Evolutionary conservation across 202 grass and related monocot genomes (phyloP), one percentile per base, ranked within the genome.

Genomic region (Setaria italica): DNA sequence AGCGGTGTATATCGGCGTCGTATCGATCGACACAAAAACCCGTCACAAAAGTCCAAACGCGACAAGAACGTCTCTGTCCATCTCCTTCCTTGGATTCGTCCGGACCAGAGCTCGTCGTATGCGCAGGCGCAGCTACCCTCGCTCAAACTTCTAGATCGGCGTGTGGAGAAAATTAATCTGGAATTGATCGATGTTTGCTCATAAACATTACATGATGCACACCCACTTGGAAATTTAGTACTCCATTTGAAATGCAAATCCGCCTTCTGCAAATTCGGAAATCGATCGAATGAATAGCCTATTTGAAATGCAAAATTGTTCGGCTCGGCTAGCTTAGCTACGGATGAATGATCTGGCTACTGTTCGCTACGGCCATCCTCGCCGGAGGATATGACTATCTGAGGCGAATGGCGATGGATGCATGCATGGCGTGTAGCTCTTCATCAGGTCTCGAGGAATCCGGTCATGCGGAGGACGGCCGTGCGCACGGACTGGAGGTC

Each of bases 381-480:
- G 33, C 33, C 32, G 4, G 47, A 20, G 47, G 47, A 10, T 1
- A 9, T 3, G 9, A 46, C 45, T 25, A 25, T 25, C 25, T 25
- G 45, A 2, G 9, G 45, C 42, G 3, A 39, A 39, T 25, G 37
- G 37, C 37, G 37, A 39, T 39, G 37, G 37, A 39, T 39, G 45
- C 21, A 39, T 4, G 76, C 25, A 47, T 13, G 12, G 7, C 3
- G 49, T 6, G 30, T 30, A 11, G 4, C 13, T 85, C 66, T 2
- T 19, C 10, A 1, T 73, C 72, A 91, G 73, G 34, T 79, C 83
- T 98, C 95, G 53, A 98, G 87, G 76, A 91, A 97, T 0, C 92
- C 92, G 37, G 92, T 97, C 91, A 93, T 87, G 57, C 91, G 90
- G 70, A 95, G 92, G 58, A 93, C 80, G 39, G 90, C 53, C 29